Percentiles rank a stretch among this genome's conserved stretches.
Evolutionary conservation across 2,329 filamentous ascomycete genomes (phyloP).

Genomic region (Malbranchea zuffiana): DNA sequence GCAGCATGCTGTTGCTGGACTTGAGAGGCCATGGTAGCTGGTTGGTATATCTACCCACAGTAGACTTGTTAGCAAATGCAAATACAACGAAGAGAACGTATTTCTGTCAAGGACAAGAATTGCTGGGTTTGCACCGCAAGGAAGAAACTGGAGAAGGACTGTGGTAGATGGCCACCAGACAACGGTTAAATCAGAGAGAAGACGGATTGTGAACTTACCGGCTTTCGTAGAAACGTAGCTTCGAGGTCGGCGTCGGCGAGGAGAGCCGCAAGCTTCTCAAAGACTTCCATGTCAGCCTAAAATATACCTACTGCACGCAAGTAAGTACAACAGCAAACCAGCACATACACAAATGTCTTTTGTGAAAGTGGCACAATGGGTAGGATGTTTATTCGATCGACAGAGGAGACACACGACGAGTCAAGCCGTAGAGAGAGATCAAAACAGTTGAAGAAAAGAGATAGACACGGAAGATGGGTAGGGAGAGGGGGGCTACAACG

Average conservation of each 20-base stretch:
- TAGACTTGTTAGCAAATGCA: background rate
- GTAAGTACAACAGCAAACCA: slow-evolving; percentile 1
- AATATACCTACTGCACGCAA: background rate
- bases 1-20: slow-evolving; percentile 18
- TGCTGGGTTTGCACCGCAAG: no score
- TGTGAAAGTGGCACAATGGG: no score
- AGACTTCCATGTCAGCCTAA: slow-evolving; percentile 11
- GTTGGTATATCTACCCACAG: background rate
- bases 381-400: no score
- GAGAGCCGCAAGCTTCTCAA: slow-evolving; percentile 11
- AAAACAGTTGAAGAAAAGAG: slow-evolving; percentile 6
- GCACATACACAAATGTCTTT: slow-evolving; percentile 5
- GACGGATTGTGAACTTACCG: background rate
- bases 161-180: background rate
- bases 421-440: background rate
- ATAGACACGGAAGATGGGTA: slow-evolving; percentile 4
- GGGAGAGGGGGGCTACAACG: slow-evolving; percentile 7
- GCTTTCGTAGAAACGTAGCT: background rate
- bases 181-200: background rate
- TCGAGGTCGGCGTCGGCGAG: slow-evolving; percentile 6
- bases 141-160: background rate
- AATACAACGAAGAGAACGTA: slow-evolving; percentile 2
- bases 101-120: background rate
- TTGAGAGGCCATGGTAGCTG: slow-evolving; percentile 21
- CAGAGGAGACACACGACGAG: background rate